Evolutionary conservation across 495 filamentous ascomycete genomes (phyloP).

Genomic region (Astrothelium subdiscretum): DNA sequence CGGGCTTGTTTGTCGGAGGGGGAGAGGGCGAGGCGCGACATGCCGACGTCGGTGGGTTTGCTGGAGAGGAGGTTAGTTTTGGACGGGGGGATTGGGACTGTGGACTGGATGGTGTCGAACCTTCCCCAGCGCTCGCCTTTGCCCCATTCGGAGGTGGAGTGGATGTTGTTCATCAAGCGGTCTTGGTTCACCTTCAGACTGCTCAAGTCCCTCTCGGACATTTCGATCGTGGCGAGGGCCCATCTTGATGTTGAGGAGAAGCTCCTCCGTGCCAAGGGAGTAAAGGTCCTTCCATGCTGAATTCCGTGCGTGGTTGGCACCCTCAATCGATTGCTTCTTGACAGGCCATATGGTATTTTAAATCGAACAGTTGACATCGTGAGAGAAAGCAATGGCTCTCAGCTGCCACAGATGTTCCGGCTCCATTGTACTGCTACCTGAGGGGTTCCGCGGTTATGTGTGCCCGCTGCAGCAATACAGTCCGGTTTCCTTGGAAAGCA

Average conservation of each 20-base stretch:
- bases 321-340: background rate
- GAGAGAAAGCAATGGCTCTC: background rate
- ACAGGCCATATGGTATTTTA: background rate
- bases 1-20: conserved; percentile 59
- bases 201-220: conserved; percentile 22
- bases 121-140: conserved; percentile 51
- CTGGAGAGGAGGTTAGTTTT: conserved; percentile 22
- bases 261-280: background rate
- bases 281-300: background rate
- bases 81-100: background rate
- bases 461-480: no score
- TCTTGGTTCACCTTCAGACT: conserved; percentile 46
- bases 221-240: conserved; percentile 23
- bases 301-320: background rate
- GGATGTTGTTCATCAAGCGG: conserved; percentile 49
- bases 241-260: conserved; percentile 15
- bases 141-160: conserved; percentile 58
- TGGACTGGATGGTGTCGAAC: no score
- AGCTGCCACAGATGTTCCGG: background rate
- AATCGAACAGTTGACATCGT: background rate
- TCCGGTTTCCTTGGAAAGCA: no score
- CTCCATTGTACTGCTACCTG: background rate
- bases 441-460: background rate
- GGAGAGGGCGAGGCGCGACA: conserved; percentile 56
- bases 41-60: conserved; percentile 48